phyloP scores from a whole-genome alignment of 2,329 filamentous ascomycete genomes.

The Clonostachys rhizophaga region DNA sequence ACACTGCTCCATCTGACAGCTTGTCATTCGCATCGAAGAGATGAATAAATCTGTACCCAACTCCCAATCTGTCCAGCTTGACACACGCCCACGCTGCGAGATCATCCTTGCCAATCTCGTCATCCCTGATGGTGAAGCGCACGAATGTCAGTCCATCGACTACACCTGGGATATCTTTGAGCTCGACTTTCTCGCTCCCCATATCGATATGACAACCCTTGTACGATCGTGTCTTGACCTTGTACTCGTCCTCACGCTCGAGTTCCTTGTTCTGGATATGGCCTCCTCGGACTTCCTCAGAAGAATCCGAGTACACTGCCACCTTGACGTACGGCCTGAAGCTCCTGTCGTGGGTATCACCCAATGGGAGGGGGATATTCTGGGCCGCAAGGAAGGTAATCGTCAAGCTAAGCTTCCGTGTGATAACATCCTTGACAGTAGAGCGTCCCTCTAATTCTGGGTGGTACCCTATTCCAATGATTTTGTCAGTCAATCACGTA shows the following conservation, averaged over 20 bases:
- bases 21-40: conserved; percentile 66
- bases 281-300: conserved; percentile 33
- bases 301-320: conserved; percentile 77
- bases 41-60: conserved; percentile 74
- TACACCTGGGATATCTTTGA: conserved; percentile 49
- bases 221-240: conserved; percentile 53
- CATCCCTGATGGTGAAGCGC: conserved; percentile 82
- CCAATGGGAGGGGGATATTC: conserved; percentile 60
- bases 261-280: conserved; percentile 30
- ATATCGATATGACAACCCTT: conserved; percentile 62
- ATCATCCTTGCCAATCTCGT: conserved; percentile 74
- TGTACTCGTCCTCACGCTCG: conserved; percentile 40
- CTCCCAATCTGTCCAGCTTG: conserved; percentile 71
- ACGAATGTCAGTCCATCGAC: conserved; percentile 70
- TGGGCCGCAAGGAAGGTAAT: conserved; percentile 77
- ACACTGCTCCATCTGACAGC: conserved; percentile 61
- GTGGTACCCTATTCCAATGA: conserved; percentile 19
- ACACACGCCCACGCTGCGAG: conserved; percentile 87
- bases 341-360: conserved; percentile 41
- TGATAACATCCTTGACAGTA: conserved; percentile 26
- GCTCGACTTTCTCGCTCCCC: conserved; percentile 49
- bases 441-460: conserved; percentile 12
- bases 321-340: conserved; percentile 81
- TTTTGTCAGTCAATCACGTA: conserved; percentile 1
- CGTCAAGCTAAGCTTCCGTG: conserved; percentile 62